Evolutionary conservation across 305 asterid species (phyloP).

Genomic region (Fraxinus sp.): DNA sequence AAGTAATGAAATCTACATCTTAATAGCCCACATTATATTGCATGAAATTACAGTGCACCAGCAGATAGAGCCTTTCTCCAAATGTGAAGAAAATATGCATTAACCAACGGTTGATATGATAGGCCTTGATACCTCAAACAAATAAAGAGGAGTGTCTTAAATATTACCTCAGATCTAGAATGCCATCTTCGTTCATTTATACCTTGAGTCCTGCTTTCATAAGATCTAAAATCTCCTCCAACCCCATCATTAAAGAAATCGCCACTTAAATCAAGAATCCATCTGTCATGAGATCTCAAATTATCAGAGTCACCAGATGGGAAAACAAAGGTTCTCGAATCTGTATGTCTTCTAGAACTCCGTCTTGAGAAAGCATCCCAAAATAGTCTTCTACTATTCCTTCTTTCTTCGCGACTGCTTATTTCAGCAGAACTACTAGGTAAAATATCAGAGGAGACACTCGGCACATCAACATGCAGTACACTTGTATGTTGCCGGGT

Average conservation of each 20-base stretch:
- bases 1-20: background rate
- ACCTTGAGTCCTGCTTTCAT: slow-evolving; percentile 41
- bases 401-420: slow-evolving; percentile 55
- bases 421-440: slow-evolving; percentile 55
- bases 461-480: slow-evolving; percentile 55
- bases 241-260: slow-evolving; percentile 49
- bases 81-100: background rate
- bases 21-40: background rate
- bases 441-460: slow-evolving; percentile 45
- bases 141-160: background rate
- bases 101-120: slow-evolving; percentile 2
- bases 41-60: background rate
- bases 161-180: slow-evolving; percentile 76
- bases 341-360: slow-evolving; percentile 60
- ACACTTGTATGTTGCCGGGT: slow-evolving; percentile 44
- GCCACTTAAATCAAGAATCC: slow-evolving; percentile 59
- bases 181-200: slow-evolving; percentile 52
- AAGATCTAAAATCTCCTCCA: slow-evolving; percentile 52
- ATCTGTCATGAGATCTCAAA: slow-evolving; percentile 54
- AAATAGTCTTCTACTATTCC: slow-evolving; percentile 77
- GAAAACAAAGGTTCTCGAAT: slow-evolving; percentile 42
- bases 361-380: slow-evolving; percentile 87
- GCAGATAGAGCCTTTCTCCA: background rate
- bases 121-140: background rate
- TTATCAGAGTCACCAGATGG: slow-evolving; percentile 53